Evolutionary conservation across 768 basidiomycete species (phyloP).

Genomic region (Suillus brevipes): DNA sequence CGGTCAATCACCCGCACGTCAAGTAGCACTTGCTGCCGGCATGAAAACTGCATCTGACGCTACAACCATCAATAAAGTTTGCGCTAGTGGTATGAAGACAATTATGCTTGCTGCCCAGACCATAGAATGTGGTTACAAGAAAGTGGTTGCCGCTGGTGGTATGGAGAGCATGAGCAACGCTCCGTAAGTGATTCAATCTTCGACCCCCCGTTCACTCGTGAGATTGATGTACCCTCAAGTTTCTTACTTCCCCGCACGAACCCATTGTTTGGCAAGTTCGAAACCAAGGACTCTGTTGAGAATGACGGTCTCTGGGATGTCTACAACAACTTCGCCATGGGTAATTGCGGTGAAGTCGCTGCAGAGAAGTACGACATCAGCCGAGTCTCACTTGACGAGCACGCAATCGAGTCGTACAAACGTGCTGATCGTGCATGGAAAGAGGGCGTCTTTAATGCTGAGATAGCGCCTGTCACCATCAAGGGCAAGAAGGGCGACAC

Average conservation of each 20-base stretch:
- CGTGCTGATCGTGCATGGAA: constrained; percentile 93
- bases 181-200: constrained; percentile 62
- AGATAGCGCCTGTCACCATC: constrained; percentile 88
- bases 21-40: constrained; percentile 92
- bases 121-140: constrained; percentile 83
- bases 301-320: constrained; percentile 95
- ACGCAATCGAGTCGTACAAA: constrained; percentile 93
- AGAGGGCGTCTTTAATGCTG: constrained; percentile 77
- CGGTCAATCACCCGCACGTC: constrained; percentile 97
- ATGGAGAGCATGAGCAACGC: constrained; percentile 99
- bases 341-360: constrained; percentile 89
- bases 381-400: constrained; percentile 85
- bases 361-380: constrained; percentile 81
- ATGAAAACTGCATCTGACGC: constrained; percentile 85
- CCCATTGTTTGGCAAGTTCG: constrained; percentile 87
- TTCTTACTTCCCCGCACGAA: constrained; percentile 83
- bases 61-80: constrained; percentile 99
- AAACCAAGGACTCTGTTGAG: constrained; percentile 84
- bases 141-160: constrained; percentile 89
- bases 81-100: constrained; percentile 95
- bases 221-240: constrained; percentile 37
- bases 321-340: constrained; percentile 98
- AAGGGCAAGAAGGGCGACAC: constrained; percentile 94
- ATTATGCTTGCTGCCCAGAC: constrained; percentile 92
- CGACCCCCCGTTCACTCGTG: constrained; percentile 5